Evolutionary conservation across 2,329 filamentous ascomycete species (phyloP), one percentile per base, ranked within the genome.

Genomic region (Cercospora brassicicola): DNA sequence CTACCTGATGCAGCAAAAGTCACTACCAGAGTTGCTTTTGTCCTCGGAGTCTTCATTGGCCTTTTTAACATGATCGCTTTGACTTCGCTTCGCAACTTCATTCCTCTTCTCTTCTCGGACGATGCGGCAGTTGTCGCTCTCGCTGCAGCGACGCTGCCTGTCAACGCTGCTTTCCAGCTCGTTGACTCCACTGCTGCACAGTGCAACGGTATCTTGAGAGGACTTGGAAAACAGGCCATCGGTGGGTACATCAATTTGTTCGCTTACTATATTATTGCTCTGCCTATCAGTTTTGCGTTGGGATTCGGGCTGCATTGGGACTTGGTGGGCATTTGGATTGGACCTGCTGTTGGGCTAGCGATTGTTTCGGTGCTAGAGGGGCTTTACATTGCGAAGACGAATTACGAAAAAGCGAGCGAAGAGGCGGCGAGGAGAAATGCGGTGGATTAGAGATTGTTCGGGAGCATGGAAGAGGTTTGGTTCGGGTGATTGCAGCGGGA

Each of bases 241-340:
- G 94, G 94, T 11, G 94, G 94, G 0, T 97, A 94, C 74, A 89
- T 94, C 7, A 96, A 95, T 75, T 81, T 98, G 2, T 87, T 93
- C 60, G 90, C 90, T 23, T 97, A 97, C 81, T 99, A 98, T 79
- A 82, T 87, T 74, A 75, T 98, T 28, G 94, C 92, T 0, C 84
- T 98, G 79, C 94, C 95, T 0, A 87, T 97, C 36, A 92, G 90
- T 45, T 90, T 97, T 72, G 88, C 86, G 4, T 87, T 91, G 0
- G 91, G 89, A 0, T 97, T 98, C 78, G 90, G 88, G 0, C 81
- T 94, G 3, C 84, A 84, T 20, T 96, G 91, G 93, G 88, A 88
- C 57, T 82, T 98, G 42, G 84, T 88, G 65, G 94, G 94, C 0
- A 82, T 98, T 18, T 98, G 94, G 94, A 82, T 85, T 11, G 82